Base-by-base conservation (phyloP, 352 stramenopile genomes). In the Blastocystis sp. region DNA sequence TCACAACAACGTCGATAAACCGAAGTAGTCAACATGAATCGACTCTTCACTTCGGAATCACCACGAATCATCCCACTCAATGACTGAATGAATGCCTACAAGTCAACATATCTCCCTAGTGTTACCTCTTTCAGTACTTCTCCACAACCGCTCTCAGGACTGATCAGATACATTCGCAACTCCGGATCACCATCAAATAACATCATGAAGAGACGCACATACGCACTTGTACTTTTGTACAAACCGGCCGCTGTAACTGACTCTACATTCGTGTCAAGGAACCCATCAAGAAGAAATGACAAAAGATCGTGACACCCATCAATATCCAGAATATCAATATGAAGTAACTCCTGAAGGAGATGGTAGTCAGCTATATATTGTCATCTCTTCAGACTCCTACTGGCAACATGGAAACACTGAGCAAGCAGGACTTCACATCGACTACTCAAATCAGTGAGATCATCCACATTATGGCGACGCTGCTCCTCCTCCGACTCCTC, bases 1-100 rank as follows among this genome's bases (percentile, higher is more conserved):
- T 66, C 53, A 42, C 73, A 84, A 64, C 73, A 84, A 53, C n/a
- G 48, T 27, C 57, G 22, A 44, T 84, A 84, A 22, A 84, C 73
- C 22, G 73, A 84, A 17, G 73, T 69, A 4, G 53, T 48, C 73
- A 84, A 57, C 33, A 66, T 40, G 33, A 84, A 54, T 7, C 59
- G 51, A 64, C 59, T 84, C 51, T 42, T 27, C 19, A 57, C 51
- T 44, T 62, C 73, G 4, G 24, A 54, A 27, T 68, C 35, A 33
- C 68, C 44, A 17, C 37, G 19, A n/a, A 27, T 19, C 24, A 68
- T 33, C 6, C 33, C 42, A 37, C 53, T 27, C 73, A 84, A n/a
- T 15, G 48, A 44, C 27, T 42, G 33, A 33, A 84, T 13, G 42
- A 84, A 69, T 11, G 73, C 73, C 64, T 76, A 76, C 64, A 48